Percentiles rank a stretch among this genome's conserved stretches.
Conservation (phyloP, 768 basidiomycete genomes). For the Amylocystis lapponica region DNA sequence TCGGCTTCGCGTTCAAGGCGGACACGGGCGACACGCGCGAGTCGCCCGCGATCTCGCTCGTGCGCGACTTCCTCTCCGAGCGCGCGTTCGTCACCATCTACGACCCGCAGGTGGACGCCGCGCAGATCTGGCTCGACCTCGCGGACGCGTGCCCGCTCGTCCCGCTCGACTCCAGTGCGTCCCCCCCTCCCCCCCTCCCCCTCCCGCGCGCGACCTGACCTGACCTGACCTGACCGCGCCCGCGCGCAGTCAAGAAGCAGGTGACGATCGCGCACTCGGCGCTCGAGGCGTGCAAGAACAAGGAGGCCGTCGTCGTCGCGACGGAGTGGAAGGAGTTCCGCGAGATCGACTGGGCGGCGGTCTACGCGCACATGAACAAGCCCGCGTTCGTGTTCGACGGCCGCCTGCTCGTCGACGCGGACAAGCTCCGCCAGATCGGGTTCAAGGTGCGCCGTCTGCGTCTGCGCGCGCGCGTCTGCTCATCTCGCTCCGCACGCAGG, state of each 20-base stretch:
- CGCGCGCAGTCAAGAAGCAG: conserved; percentile 71
- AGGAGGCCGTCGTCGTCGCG: conserved; percentile 92
- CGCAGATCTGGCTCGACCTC: conserved; percentile 86
- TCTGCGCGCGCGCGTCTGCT: not conserved
- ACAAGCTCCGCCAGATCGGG: conserved; percentile 76
- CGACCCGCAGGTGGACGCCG: conserved; percentile 82
- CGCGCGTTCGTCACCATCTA: conserved; percentile 83
- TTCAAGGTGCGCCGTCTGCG: conserved; percentile 61
- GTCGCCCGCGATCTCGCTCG: conserved; percentile 90
- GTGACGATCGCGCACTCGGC: conserved; percentile 75
- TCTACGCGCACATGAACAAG: conserved; percentile 89
- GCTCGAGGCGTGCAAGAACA: conserved; percentile 79
- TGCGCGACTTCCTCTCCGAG: conserved; percentile 90
- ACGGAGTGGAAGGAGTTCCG: conserved; percentile 99
- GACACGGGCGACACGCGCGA: conserved; percentile 99
- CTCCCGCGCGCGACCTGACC: not conserved
- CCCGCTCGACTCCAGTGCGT: conserved; percentile 62
- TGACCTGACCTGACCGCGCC: too few species aligned
- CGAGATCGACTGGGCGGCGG: conserved; percentile 82
- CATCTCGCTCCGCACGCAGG: conserved; percentile 29
- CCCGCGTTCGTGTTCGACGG: conserved; percentile 99
- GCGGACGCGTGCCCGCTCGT: conserved; percentile 59
- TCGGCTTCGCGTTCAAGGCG: conserved; percentile 99
- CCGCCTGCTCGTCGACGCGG: conserved; percentile 78
- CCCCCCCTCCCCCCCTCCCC: not conserved